Conservation (phyloP, 148 eudicot genomes). For the Pharnaceum exiguum region DNA sequence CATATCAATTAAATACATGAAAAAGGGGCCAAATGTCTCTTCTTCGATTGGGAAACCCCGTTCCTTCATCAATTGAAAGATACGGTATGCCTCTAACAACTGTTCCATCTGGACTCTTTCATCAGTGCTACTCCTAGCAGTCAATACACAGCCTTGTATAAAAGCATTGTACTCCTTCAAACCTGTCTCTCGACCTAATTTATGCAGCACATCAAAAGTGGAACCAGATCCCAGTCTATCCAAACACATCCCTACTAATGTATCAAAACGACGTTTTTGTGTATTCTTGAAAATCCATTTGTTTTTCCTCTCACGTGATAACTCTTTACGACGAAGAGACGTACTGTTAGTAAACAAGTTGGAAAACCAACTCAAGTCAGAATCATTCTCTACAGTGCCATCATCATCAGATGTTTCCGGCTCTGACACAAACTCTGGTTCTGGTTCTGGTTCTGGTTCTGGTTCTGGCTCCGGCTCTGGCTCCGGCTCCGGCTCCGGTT, state of each 20-base stretch:
- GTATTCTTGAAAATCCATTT: conserved; percentile 64
- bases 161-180: conserved; percentile 63
- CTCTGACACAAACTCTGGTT: conserved; percentile 16
- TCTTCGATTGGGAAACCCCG: conserved; percentile 66
- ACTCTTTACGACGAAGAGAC: conserved; percentile 47
- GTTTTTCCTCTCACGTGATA: conserved; percentile 54
- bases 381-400: conserved; percentile 3
- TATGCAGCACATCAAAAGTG: conserved; percentile 47
- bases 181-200: conserved; percentile 70
- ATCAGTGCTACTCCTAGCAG: conserved; percentile 51
- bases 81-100: conserved; percentile 45
- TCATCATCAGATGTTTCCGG: conserved; percentile 14
- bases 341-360: conserved; percentile 19
- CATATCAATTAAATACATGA: conserved; percentile 62
- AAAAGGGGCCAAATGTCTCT: conserved; percentile 71
- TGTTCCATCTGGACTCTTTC: conserved; percentile 45
- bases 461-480: background rate
- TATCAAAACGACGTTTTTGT: conserved; percentile 36
- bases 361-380: conserved; percentile 38
- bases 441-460: conserved; percentile 14
- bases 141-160: conserved; percentile 50
- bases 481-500: no score
- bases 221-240: conserved; percentile 54
- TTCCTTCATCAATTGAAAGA: conserved; percentile 59
- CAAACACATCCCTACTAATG: conserved; percentile 48